Percentiles rank a stretch among this genome's conserved stretches.
These are phyloP conservation scores for Emmonsia crescens DNA, from an alignment of 2,329 filamentous ascomycete genomes.

Conservation along the genomic window DNA sequence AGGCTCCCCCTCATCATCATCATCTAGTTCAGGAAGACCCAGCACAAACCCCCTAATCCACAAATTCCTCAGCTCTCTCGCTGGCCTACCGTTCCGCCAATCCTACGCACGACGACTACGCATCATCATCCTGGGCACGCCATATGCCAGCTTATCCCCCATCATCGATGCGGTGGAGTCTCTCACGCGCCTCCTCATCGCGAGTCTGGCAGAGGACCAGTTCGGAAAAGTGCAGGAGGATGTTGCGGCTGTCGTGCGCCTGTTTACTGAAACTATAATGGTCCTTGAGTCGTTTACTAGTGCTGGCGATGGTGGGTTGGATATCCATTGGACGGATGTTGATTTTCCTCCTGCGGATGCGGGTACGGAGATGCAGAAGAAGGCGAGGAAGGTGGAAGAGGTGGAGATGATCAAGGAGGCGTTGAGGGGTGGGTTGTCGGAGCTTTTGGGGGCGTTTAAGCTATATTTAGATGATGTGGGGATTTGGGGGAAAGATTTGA, in stretches of 20 bases:
- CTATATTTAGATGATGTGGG: slow-evolving; percentile 62
- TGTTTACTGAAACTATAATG: slow-evolving; percentile 57
- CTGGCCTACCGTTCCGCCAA: slow-evolving; percentile 61
- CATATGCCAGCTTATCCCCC: slow-evolving; percentile 57
- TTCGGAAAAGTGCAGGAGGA: slow-evolving; percentile 81
- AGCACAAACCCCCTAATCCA: slow-evolving; percentile 37
- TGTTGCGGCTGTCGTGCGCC: slow-evolving; percentile 61
- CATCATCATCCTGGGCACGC: slow-evolving; percentile 60
- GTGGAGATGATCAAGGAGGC: slow-evolving; percentile 59
- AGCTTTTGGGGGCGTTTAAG: slow-evolving; percentile 61
- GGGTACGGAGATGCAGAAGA: slow-evolving; percentile 21
- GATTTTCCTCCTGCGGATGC: slow-evolving; percentile 34
- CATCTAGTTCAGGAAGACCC: slow-evolving; percentile 29
- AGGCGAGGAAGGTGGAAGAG: slow-evolving; percentile 42
- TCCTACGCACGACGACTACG: slow-evolving; percentile 55
- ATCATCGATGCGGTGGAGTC: slow-evolving; percentile 63
- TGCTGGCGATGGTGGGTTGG: slow-evolving; percentile 35
- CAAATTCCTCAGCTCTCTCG: slow-evolving; percentile 37
- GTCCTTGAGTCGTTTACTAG: slow-evolving; percentile 58
- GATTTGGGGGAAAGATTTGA: slow-evolving; percentile 59
- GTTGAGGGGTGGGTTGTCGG: slow-evolving; percentile 53
- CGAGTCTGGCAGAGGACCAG: slow-evolving; percentile 67
- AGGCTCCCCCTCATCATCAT: slow-evolving; percentile 38
- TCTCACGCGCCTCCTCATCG: slow-evolving; percentile 57
- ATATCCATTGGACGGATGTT: slow-evolving; percentile 71